Evolutionary conservation across 1,284 basidiomycete species (phyloP).

Genomic region (Ganoderma multipileum): DNA sequence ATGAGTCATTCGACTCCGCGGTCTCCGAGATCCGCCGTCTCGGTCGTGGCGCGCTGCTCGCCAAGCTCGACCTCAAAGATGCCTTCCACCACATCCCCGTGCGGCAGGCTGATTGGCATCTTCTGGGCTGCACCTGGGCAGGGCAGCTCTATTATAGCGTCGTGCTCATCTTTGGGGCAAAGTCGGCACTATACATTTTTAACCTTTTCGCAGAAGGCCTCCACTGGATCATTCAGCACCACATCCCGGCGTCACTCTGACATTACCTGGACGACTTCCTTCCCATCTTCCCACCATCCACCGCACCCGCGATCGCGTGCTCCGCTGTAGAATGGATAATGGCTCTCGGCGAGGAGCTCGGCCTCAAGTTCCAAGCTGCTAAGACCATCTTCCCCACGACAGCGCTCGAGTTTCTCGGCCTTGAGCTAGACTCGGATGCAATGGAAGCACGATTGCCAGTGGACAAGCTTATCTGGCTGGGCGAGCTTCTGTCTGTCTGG

Average conservation of each 20-base stretch:
- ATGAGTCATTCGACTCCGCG: slow-evolving; percentile 32
- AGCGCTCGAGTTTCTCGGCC: slow-evolving; percentile 14
- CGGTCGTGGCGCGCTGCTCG: slow-evolving; percentile 41
- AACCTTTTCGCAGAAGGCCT: slow-evolving; percentile 46
- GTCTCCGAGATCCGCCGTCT: slow-evolving; percentile 20
- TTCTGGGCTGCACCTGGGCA: slow-evolving; percentile 44
- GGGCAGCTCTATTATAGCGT: slow-evolving; percentile 39
- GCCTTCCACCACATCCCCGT: slow-evolving; percentile 47
- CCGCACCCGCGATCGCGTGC: neutral
- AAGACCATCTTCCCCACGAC: slow-evolving; percentile 10
- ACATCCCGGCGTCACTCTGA: slow-evolving; percentile 10
- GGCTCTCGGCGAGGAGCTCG: slow-evolving; percentile 10
- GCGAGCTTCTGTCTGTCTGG: slow-evolving; percentile 1
- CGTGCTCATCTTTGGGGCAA: slow-evolving; percentile 35
- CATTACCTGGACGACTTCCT: slow-evolving; percentile 20
- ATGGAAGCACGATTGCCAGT: slow-evolving; percentile 16
- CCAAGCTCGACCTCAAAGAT: slow-evolving; percentile 47
- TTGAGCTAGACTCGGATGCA: slow-evolving; percentile 13
- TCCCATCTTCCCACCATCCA: slow-evolving; percentile 10
- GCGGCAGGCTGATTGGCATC: slow-evolving; percentile 39
- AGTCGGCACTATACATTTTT: slow-evolving; percentile 46
- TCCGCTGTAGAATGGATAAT: slow-evolving; percentile 10
- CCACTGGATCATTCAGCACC: slow-evolving; percentile 42
- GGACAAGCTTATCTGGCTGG: slow-evolving; percentile 13
- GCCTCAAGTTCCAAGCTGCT: slow-evolving; percentile 9